Evolutionary conservation across 2,329 filamentous ascomycete genomes (phyloP).

Genomic region (Colletotrichum truncatum): DNA sequence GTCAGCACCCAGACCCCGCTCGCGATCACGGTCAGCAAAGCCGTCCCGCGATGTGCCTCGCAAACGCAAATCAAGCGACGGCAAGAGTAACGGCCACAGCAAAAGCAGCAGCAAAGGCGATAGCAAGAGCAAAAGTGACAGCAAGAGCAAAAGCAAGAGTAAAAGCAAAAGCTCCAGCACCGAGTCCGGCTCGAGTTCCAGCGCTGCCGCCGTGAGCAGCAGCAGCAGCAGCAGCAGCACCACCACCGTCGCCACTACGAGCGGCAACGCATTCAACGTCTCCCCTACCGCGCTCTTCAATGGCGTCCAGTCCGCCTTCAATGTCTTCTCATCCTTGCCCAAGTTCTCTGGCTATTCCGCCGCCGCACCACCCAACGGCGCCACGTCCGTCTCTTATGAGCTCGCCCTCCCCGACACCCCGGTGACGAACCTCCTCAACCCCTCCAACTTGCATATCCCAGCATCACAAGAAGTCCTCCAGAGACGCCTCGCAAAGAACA

Average conservation of each 20-base stretch:
- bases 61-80: conserved; percentile 12
- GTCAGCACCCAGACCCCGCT: conserved; percentile 2
- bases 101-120: no score
- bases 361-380: neutral
- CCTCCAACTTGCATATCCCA: conserved; percentile 17
- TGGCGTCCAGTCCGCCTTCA: conserved; percentile 21
- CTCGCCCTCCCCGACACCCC: conserved; percentile 23
- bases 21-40: conserved; percentile 11
- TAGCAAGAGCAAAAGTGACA: no score
- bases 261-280: conserved; percentile 2
- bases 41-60: conserved; percentile 12
- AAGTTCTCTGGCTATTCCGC: conserved; percentile 4
- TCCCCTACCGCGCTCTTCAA: conserved; percentile 6
- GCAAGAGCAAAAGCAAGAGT: no score
- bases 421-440: conserved; percentile 28
- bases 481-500: conserved; percentile 17
- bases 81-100: no score
- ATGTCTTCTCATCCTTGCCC: conserved; percentile 17
- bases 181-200: neutral
- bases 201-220: neutral
- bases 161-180: no score
- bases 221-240: neutral
- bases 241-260: neutral
- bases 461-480: conserved; percentile 23
- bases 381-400: conserved; percentile 5